Evolutionary conservation across 345 rosid genomes (phyloP).

Genomic region (Psidium guajava): DNA sequence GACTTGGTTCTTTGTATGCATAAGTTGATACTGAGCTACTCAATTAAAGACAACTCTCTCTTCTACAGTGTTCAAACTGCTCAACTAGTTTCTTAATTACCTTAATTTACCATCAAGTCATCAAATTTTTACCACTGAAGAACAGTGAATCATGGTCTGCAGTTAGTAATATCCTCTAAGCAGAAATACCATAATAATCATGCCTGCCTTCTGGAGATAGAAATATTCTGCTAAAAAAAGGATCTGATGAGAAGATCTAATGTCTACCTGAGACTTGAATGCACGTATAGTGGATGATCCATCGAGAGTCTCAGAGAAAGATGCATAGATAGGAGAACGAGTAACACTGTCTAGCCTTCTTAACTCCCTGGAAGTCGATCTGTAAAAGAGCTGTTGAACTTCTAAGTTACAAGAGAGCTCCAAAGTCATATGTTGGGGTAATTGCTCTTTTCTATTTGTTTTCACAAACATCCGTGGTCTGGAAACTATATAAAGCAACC

Average conservation of each 20-base stretch:
- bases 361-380: constrained; percentile 92
- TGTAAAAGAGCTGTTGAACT: constrained; percentile 71
- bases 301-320: constrained; percentile 82
- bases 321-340: constrained; percentile 85
- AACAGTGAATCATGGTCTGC: not conserved
- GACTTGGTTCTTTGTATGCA: not conserved
- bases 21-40: not conserved
- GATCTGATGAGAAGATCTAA: not conserved
- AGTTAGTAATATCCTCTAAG: not conserved
- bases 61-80: not conserved
- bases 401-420: constrained; percentile 7
- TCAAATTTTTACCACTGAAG: not conserved
- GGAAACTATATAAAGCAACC: not conserved
- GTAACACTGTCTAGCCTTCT: constrained; percentile 90
- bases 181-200: not conserved
- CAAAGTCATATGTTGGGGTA: not conserved
- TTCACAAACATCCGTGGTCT: not conserved
- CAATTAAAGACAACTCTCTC: not conserved
- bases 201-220: not conserved
- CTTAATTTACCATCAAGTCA: not conserved
- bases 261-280: constrained; percentile 64
- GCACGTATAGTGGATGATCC: constrained; percentile 92
- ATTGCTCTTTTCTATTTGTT: not conserved
- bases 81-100: not conserved
- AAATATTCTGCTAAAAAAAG: not conserved